phyloP scores from a whole-genome alignment of 2,329 filamentous ascomycete species.

The Sporothrix schenckii region DNA sequence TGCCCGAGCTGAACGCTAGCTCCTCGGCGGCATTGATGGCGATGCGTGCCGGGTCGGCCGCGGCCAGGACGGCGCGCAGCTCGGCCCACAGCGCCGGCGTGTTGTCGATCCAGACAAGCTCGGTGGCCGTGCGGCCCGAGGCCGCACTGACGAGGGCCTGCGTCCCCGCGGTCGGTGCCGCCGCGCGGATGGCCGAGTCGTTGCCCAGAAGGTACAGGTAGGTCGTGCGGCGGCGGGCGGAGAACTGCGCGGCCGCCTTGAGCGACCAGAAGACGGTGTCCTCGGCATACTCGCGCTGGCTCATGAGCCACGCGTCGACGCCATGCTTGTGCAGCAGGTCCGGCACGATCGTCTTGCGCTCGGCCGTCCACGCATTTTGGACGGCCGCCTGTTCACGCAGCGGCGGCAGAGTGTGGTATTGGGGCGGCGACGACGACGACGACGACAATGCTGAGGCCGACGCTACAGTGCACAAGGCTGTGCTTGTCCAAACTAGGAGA shows the following conservation, averaged over 20 bases:
- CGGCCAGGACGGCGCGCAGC: conserved; percentile 45
- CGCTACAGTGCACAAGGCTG: conserved; percentile 4
- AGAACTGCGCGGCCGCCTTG: conserved; percentile 51
- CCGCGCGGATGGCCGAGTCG: conserved; percentile 37
- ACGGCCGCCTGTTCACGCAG: conserved; percentile 51
- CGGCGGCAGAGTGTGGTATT: conserved; percentile 47
- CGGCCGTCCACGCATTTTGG: conserved; percentile 50
- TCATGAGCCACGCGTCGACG: conserved; percentile 56
- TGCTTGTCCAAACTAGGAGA: conserved; percentile 20
- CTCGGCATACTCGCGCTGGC: conserved; percentile 56
- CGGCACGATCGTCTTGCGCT: conserved; percentile 49
- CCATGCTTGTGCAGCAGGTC: conserved; percentile 49
- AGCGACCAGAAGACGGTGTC: conserved; percentile 57
- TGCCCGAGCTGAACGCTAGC: conserved; percentile 51
- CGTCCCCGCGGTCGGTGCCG: background rate
- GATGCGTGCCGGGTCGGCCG: conserved; percentile 45
- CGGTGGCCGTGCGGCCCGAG: conserved; percentile 38
- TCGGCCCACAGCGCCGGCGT: conserved; percentile 49
- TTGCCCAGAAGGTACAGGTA: conserved; percentile 54
- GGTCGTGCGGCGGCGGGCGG: conserved; percentile 54
- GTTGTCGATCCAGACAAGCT: conserved; percentile 54
- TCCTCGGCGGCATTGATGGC: conserved; percentile 51
- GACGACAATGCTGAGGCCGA: background rate
- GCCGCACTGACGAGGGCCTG: conserved; percentile 37
- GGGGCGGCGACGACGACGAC: conserved; percentile 6